These are phyloP conservation scores for Arthrobotrys megalospora DNA, from an alignment of 2,329 filamentous ascomycete species.

Conservation along the genomic window DNA sequence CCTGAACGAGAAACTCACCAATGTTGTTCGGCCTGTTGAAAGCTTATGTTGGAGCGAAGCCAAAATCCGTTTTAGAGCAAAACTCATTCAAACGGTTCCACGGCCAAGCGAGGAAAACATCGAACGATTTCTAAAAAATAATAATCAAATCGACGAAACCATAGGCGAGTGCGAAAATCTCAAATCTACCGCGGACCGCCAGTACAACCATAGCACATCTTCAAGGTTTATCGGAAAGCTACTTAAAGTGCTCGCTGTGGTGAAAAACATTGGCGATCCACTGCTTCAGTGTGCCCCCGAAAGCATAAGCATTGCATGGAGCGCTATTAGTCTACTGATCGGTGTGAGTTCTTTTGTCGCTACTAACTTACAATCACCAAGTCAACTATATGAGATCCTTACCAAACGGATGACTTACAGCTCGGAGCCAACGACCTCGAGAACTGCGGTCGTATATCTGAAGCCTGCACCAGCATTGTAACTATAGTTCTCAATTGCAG, in stretches of 20 bases:
- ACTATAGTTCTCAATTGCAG: conserved; percentile 55
- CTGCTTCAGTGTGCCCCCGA: conserved; percentile 44
- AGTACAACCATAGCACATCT: conserved; percentile 21
- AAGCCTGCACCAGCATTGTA: conserved; percentile 53
- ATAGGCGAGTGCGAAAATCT: conserved; percentile 39
- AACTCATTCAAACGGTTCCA: neutral
- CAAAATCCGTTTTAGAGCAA: conserved; percentile 9
- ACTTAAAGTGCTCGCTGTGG: conserved; percentile 5
- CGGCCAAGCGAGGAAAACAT: conserved; percentile 20
- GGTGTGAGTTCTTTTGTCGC: conserved; percentile 12
- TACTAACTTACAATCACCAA: neutral
- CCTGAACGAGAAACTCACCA: neutral
- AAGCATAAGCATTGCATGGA: conserved; percentile 45
- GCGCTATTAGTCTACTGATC: conserved; percentile 41
- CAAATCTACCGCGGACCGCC: conserved; percentile 12
- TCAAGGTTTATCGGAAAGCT: conserved; percentile 32
- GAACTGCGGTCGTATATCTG: conserved; percentile 54
- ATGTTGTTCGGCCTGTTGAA: neutral
- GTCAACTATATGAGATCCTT: neutral
- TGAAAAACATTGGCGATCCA: conserved; percentile 41
- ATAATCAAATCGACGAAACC: conserved; percentile 24
- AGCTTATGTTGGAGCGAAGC: conserved; percentile 22
- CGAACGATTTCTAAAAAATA: conserved; percentile 24
- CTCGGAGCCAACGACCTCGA: conserved; percentile 31
- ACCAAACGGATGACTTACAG: neutral